phyloP scores from a whole-genome alignment of 805 yeast species.

The Candida ipomoeae region DNA sequence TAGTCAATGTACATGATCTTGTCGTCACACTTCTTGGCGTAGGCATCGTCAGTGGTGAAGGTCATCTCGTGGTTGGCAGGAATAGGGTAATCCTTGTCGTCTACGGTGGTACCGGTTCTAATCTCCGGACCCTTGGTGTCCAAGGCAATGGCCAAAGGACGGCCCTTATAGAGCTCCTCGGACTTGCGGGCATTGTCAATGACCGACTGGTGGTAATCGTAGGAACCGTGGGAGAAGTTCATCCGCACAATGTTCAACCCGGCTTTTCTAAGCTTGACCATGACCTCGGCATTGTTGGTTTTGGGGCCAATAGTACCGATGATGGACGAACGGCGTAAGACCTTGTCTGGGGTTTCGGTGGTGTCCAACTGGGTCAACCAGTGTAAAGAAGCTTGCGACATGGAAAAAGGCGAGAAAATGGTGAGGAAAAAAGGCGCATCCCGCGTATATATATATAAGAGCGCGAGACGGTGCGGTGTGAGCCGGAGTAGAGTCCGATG shows the following conservation, averaged over 20 bases:
- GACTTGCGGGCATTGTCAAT: constrained; percentile 95
- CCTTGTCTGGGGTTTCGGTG: constrained; percentile 67
- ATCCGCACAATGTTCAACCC: constrained; percentile 97
- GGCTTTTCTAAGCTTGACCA: constrained; percentile 88
- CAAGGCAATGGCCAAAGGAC: constrained; percentile 97
- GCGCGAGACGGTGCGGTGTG: constrained; percentile 24
- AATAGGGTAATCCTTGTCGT: constrained; percentile 77
- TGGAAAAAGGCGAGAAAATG: constrained; percentile 9
- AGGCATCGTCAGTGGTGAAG: constrained; percentile 86
- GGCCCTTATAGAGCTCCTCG: constrained; percentile 83
- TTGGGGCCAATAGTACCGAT: constrained; percentile 99
- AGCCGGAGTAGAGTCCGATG: constrained; percentile 22
- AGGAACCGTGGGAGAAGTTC: constrained; percentile 98
- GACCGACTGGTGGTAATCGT: constrained; percentile 96
- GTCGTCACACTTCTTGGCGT: constrained; percentile 68
- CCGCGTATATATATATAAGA: constrained; percentile 11
- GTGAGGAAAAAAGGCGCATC: constrained; percentile 10
- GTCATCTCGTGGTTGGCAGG: constrained; percentile 83
- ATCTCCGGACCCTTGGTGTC: constrained; percentile 99
- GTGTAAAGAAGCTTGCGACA: constrained; percentile 51
- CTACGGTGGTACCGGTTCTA: constrained; percentile 93
- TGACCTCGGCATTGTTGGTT: constrained; percentile 83
- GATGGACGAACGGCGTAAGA: constrained; percentile 89
- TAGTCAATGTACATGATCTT: constrained; percentile 87
- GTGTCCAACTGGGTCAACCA: constrained; percentile 83